These are phyloP conservation scores for Russula virescens DNA, from an alignment of 768 basidiomycete species.

Conservation along the genomic window DNA sequence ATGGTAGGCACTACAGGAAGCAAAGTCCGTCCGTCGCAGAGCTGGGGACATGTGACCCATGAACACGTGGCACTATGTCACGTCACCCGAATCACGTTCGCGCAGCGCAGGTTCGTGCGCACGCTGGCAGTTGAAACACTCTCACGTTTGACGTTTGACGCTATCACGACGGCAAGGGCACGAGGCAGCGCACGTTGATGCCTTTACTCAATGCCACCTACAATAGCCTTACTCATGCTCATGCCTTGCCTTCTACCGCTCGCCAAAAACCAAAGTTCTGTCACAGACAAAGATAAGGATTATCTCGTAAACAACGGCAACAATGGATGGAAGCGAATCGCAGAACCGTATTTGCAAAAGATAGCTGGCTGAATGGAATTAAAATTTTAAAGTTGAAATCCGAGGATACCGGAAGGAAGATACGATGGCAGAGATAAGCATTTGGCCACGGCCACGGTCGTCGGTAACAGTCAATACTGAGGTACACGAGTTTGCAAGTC, in stretches of 20 bases:
- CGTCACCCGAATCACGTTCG: too few species aligned
- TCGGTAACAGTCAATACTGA: background rate
- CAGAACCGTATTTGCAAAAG: background rate
- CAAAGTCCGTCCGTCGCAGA: background rate
- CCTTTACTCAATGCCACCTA: background rate
- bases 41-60: background rate
- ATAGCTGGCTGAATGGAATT: background rate
- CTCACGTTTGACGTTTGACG: background rate
- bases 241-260: background rate
- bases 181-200: background rate
- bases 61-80: conserved; percentile 3
- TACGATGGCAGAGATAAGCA: conserved; percentile 13
- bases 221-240: background rate
- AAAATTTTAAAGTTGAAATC: conserved; percentile 12
- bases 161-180: background rate
- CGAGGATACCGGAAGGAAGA: background rate
- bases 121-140: too few species aligned
- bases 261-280: conserved; percentile 1
- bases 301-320: background rate
- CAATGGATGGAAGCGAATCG: background rate
- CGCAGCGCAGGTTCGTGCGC: too few species aligned
- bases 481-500: background rate
- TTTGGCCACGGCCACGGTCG: background rate
- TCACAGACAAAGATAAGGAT: background rate
- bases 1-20: background rate